phyloP scores from a whole-genome alignment of 495 filamentous ascomycete species.

The Bathelium albidoporum region DNA sequence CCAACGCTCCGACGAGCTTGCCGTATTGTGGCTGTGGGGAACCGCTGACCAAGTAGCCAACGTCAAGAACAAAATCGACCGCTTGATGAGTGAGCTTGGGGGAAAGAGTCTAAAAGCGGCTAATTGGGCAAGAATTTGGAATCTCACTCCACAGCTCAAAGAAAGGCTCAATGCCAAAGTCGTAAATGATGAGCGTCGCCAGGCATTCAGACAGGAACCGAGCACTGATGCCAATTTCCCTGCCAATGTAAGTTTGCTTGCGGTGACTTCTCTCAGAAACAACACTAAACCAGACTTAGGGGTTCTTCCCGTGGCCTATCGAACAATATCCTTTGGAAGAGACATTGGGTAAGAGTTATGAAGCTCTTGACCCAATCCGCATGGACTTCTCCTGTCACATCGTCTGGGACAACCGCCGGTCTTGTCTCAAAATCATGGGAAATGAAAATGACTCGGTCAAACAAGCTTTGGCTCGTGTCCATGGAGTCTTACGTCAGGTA shows the following conservation, averaged over 20 bases:
- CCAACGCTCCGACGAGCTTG: background rate
- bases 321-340: slow-evolving; percentile 16
- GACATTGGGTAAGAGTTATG: slow-evolving; percentile 14
- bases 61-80: background rate
- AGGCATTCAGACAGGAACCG: slow-evolving; percentile 16
- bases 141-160: slow-evolving; percentile 11
- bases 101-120: background rate
- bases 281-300: background rate
- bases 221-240: slow-evolving; percentile 4
- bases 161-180: slow-evolving; percentile 12
- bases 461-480: slow-evolving; percentile 10
- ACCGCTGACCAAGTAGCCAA: background rate
- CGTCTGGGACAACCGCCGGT: slow-evolving; percentile 8
- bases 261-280: background rate
- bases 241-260: slow-evolving; percentile 8
- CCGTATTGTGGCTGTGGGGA: background rate
- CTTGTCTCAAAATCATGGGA: slow-evolving; percentile 17
- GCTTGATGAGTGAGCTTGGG: background rate
- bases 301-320: slow-evolving; percentile 18
- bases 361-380: slow-evolving; percentile 23
- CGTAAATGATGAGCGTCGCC: slow-evolving; percentile 8
- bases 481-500: slow-evolving; percentile 18
- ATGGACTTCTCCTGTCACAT: slow-evolving; percentile 19
- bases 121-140: slow-evolving; percentile 13
- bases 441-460: slow-evolving; percentile 6